phyloP scores from a whole-genome alignment of 495 filamentous ascomycete species.

The Glutinoglossum americanum region DNA sequence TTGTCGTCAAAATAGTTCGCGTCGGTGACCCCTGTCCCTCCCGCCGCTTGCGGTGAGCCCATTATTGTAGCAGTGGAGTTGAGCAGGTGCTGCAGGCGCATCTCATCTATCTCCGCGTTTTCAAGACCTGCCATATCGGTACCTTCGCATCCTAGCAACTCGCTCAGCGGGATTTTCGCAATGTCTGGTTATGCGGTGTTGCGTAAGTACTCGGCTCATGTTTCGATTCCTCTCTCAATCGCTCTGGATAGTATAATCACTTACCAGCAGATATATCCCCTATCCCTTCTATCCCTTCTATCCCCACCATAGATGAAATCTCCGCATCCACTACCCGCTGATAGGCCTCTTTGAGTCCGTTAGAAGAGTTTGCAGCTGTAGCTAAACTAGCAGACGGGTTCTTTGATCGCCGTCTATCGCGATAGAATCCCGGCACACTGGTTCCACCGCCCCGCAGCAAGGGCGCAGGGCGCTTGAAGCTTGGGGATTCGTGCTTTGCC shows the following conservation, averaged over 20 bases:
- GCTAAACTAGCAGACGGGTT: not conserved
- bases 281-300: not conserved
- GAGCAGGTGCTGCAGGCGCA: not conserved
- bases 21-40: not conserved
- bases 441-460: not conserved
- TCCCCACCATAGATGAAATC: not conserved
- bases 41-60: not conserved
- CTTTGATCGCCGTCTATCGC: not conserved
- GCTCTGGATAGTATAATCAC: not conserved
- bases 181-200: not conserved
- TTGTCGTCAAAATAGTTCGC: not conserved
- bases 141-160: no score
- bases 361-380: not conserved
- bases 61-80: not conserved
- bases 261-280: not conserved
- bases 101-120: not conserved
- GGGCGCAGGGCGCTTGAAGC: not conserved
- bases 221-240: not conserved
- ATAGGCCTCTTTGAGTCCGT: slow-evolving; percentile 4
- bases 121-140: not conserved
- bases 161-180: not conserved
- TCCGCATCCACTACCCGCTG: slow-evolving; percentile 3
- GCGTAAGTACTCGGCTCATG: not conserved
- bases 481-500: not conserved
- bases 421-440: not conserved